A percentile compares a stretch with the other conserved stretches of the same genome.
phyloP scores from a whole-genome alignment of 2,329 filamentous ascomycete species.

The Stylonectria norvegica region DNA sequence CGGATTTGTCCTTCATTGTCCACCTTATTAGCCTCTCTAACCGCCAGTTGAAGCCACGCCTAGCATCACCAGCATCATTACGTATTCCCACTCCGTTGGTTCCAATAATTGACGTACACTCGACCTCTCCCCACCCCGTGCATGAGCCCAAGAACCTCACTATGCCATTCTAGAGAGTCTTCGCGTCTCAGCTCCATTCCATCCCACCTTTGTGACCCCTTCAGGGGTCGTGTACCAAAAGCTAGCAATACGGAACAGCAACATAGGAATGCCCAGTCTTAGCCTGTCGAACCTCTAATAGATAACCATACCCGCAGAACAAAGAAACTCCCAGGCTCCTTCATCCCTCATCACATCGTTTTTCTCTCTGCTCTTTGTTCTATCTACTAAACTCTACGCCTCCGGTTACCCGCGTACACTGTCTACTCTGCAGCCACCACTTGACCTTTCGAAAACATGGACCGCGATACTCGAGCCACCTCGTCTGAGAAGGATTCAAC shows the following conservation, averaged over 20 bases:
- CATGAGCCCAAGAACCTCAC: slow-evolving; percentile 19
- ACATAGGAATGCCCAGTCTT: slow-evolving; percentile 14
- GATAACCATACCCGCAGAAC: slow-evolving; percentile 14
- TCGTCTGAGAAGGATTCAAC: slow-evolving; percentile 23
- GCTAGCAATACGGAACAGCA: slow-evolving; percentile 16
- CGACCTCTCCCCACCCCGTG: slow-evolving; percentile 20
- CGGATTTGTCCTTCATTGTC: background rate
- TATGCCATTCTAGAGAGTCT: slow-evolving; percentile 27
- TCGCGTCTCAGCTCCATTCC: slow-evolving; percentile 24
- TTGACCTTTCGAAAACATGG: slow-evolving; percentile 14
- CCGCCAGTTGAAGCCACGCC: background rate
- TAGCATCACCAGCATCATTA: slow-evolving; percentile 21
- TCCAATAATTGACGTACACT: slow-evolving; percentile 23
- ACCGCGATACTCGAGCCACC: slow-evolving; percentile 17
- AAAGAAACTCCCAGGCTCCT: slow-evolving; percentile 9
- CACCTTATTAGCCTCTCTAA: too few relatives aligned
- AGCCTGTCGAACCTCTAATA: slow-evolving; percentile 19
- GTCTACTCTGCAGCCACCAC: slow-evolving; percentile 4
- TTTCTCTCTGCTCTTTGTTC: slow-evolving; percentile 13
- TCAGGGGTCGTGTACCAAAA: slow-evolving; percentile 10
- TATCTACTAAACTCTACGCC: slow-evolving; percentile 1
- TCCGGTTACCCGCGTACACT: slow-evolving; percentile 1
- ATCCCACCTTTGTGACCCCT: slow-evolving; percentile 23
- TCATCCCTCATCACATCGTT: slow-evolving; percentile 12
- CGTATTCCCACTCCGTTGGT: slow-evolving; percentile 20